Percentiles rank a stretch among this genome's conserved stretches.
These are phyloP conservation scores for Massariosphaeria phaeospora DNA, from an alignment of 495 filamentous ascomycete genomes.

Conservation along the genomic window DNA sequence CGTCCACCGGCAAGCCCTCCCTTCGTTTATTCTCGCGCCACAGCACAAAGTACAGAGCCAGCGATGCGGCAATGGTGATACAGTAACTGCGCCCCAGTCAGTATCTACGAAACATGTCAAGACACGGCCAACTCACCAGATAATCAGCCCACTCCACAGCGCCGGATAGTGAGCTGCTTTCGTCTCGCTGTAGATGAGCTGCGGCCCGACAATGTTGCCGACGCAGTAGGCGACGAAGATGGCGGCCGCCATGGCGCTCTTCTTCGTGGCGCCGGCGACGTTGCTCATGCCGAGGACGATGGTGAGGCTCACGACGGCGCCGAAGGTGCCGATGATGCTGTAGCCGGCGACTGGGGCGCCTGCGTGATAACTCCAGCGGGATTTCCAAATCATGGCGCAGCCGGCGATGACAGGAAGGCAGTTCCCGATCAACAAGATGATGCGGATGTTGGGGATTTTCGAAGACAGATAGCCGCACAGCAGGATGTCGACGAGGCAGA, in stretches of 20 bases:
- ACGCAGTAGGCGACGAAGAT: slow-evolving; percentile 73
- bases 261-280: slow-evolving; percentile 73
- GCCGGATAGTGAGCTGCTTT: slow-evolving; percentile 62
- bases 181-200: slow-evolving; percentile 59
- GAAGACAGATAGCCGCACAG: slow-evolving; percentile 59
- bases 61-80: slow-evolving; percentile 57
- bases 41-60: slow-evolving; percentile 54
- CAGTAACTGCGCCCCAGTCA: slow-evolving; percentile 51
- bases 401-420: slow-evolving; percentile 70
- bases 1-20: slow-evolving; percentile 48
- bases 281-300: slow-evolving; percentile 67
- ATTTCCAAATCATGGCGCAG: slow-evolving; percentile 70
- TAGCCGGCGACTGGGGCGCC: slow-evolving; percentile 63
- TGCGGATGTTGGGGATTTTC: slow-evolving; percentile 56
- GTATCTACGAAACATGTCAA: no score
- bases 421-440: slow-evolving; percentile 57
- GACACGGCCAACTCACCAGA: slow-evolving; percentile 57
- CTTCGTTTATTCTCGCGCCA: slow-evolving; percentile 52
- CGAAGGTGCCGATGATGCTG: slow-evolving; percentile 66
- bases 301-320: slow-evolving; percentile 58
- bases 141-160: slow-evolving; percentile 65
- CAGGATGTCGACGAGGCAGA: slow-evolving; percentile 61
- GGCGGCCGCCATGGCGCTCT: slow-evolving; percentile 64
- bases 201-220: slow-evolving; percentile 69
- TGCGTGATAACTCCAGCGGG: slow-evolving; percentile 58